These are phyloP conservation scores for Candida oleophila DNA, from an alignment of 805 yeast species.

Conservation along the genomic window DNA sequence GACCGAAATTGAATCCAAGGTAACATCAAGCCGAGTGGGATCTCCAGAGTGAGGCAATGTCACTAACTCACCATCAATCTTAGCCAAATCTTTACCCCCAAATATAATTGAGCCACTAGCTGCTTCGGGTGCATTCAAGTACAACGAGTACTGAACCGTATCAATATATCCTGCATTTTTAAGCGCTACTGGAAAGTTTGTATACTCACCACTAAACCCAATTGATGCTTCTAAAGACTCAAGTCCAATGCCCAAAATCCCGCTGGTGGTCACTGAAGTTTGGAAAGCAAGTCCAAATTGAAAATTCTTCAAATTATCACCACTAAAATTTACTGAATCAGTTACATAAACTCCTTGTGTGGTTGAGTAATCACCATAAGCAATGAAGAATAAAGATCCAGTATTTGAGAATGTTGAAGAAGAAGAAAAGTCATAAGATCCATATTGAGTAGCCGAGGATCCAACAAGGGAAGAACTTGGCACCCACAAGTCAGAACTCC, in stretches of 20 bases:
- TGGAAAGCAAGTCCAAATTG: slow-evolving; percentile 4
- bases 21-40: slow-evolving; percentile 45
- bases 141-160: slow-evolving; percentile 36
- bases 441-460: slow-evolving; percentile 28
- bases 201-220: slow-evolving; percentile 17
- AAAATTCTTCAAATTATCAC: slow-evolving; percentile 2
- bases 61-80: slow-evolving; percentile 14
- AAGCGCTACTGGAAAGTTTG: slow-evolving; percentile 34
- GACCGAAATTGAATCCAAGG: slow-evolving; percentile 37
- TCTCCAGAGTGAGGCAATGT: slow-evolving; percentile 3
- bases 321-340: slow-evolving; percentile 8
- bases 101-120: slow-evolving; percentile 25
- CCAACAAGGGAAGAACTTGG: not conserved
- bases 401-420: slow-evolving; percentile 33
- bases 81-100: slow-evolving; percentile 28
- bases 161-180: slow-evolving; percentile 32
- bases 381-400: slow-evolving; percentile 32
- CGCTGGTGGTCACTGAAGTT: not conserved
- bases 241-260: slow-evolving; percentile 7
- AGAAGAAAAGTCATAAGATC: slow-evolving; percentile 32
- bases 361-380: slow-evolving; percentile 40
- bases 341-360: slow-evolving; percentile 47
- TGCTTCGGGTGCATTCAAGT: slow-evolving; percentile 24
- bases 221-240: slow-evolving; percentile 4
- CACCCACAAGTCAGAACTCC: slow-evolving; percentile 10